Conservation (phyloP, 2,329 filamentous ascomycete species). For the Ophidiomyces ophidiicola region DNA sequence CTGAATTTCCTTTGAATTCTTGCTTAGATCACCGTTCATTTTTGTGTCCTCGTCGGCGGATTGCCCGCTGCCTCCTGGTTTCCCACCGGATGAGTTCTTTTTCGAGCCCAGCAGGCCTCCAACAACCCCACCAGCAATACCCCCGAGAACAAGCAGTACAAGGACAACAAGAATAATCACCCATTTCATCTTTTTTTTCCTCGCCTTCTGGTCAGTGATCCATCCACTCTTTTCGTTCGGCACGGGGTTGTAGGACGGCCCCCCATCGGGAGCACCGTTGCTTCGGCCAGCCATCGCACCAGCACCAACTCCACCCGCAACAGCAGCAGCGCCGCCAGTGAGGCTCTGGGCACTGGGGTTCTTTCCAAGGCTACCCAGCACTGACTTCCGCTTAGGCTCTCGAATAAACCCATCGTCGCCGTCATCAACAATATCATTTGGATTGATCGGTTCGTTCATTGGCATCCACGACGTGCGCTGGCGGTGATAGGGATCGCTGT, state of each 20-base stretch:
- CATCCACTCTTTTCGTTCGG: conserved; percentile 53
- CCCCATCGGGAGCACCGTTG: conserved; percentile 26
- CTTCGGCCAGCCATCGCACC: conserved; percentile 33
- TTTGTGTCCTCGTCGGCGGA: conserved; percentile 49
- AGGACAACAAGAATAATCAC: conserved; percentile 54
- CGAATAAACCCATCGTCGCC: conserved; percentile 69
- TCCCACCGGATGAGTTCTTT: conserved; percentile 23
- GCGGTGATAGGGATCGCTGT: conserved; percentile 56
- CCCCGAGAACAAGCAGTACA: conserved; percentile 54
- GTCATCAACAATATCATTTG: conserved; percentile 71
- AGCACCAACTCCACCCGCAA: conserved; percentile 29
- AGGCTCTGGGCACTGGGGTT: conserved; percentile 28
- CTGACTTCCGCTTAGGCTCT: conserved; percentile 42
- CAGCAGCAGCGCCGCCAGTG: conserved; percentile 35
- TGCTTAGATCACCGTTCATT: conserved; percentile 57
- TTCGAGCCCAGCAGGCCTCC: conserved; percentile 56
- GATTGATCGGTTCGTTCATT: conserved; percentile 51
- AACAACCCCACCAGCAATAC: conserved; percentile 59
- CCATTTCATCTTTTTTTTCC: conserved; percentile 57
- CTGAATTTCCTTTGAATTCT: conserved; percentile 68
- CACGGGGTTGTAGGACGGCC: conserved; percentile 47
- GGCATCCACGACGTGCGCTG: conserved; percentile 42
- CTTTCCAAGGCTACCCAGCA: conserved; percentile 41
- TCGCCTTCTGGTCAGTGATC: conserved; percentile 47
- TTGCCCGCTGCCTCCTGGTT: conserved; percentile 28